A percentile compares a stretch with the other conserved stretches of the same genome.
Evolutionary conservation across 2,329 filamentous ascomycete genomes (phyloP).

Genomic region (Diplocarpon mali): DNA sequence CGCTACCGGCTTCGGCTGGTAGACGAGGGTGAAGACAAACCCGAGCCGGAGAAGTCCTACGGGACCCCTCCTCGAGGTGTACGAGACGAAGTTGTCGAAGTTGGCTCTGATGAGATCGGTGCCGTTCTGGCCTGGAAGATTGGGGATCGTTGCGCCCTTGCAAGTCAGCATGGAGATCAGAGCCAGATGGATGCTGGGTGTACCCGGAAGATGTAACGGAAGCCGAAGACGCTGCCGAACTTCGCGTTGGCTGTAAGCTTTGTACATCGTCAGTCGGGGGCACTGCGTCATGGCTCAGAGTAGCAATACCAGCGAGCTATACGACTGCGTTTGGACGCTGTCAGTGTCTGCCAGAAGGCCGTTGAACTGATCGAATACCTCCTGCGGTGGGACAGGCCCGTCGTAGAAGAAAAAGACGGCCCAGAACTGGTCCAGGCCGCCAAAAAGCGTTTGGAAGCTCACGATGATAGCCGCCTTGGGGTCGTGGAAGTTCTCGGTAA

Average conservation of each 20-base stretch:
- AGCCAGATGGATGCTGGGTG: not conserved
- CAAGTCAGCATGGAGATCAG: not conserved
- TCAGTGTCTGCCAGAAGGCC: slow-evolving; percentile 7
- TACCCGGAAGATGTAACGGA: slow-evolving; percentile 17
- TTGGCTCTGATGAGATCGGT: slow-evolving; percentile 29
- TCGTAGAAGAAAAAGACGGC: slow-evolving; percentile 30
- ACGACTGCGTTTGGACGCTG: slow-evolving; percentile 19
- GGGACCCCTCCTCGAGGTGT: slow-evolving; percentile 16
- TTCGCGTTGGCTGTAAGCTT: slow-evolving; percentile 13
- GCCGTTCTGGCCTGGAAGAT: slow-evolving; percentile 13
- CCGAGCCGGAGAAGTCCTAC: slow-evolving; percentile 19
- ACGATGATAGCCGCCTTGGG: slow-evolving; percentile 27
- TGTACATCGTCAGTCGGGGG: not conserved
- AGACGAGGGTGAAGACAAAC: slow-evolving; percentile 24
- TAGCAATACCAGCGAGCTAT: slow-evolving; percentile 25
- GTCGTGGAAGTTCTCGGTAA: slow-evolving; percentile 42
- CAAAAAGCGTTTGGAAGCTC: slow-evolving; percentile 16
- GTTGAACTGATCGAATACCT: slow-evolving; percentile 18
- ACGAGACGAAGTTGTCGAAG: slow-evolving; percentile 22
- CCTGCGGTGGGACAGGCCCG: slow-evolving; percentile 25
- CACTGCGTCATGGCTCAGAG: not conserved
- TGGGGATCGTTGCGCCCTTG: slow-evolving; percentile 15
- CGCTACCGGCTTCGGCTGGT: slow-evolving; percentile 25
- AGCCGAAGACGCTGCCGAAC: slow-evolving; percentile 7
- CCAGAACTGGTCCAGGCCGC: slow-evolving; percentile 15